Percentiles rank a stretch among this genome's conserved stretches.
Conservation (phyloP, 2,329 filamentous ascomycete species). For the Verticillium dahliae region DNA sequence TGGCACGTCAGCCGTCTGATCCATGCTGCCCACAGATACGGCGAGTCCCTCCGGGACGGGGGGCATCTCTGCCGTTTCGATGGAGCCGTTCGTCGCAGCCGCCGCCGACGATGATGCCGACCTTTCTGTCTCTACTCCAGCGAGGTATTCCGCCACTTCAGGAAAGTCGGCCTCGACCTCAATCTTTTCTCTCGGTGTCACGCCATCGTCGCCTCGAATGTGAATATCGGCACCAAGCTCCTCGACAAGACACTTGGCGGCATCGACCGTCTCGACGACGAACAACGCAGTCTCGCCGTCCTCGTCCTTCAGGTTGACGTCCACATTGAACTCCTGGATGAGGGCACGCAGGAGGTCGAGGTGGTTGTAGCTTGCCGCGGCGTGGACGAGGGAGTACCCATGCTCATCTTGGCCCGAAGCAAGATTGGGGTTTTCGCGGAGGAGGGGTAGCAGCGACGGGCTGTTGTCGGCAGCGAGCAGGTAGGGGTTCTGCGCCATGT, state of each 20-base stretch:
- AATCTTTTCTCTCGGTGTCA: constrained; percentile 78
- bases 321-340: constrained; percentile 67
- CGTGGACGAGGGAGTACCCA: constrained; percentile 91
- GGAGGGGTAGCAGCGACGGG: constrained; percentile 63
- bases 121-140: constrained; percentile 21
- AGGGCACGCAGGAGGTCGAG: constrained; percentile 70
- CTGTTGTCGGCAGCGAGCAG: constrained; percentile 79
- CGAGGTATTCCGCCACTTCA: constrained; percentile 66
- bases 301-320: constrained; percentile 79
- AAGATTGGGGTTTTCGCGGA: constrained; percentile 67
- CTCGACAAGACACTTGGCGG: constrained; percentile 74
- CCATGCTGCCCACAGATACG: constrained; percentile 71
- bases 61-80: constrained; percentile 34
- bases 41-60: constrained; percentile 69
- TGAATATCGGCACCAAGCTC: constrained; percentile 67
- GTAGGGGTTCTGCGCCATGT: constrained; percentile 56
- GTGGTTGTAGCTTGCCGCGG: constrained; percentile 88
- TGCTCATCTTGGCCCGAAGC: constrained; percentile 80
- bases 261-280: constrained; percentile 74
- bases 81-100: constrained; percentile 14
- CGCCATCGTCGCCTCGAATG: constrained; percentile 64
- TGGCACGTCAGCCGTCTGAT: constrained; percentile 51
- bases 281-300: constrained; percentile 94
- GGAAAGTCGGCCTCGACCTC: constrained; percentile 72
- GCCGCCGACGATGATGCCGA: constrained; percentile 17